Conservation (phyloP, 2,329 filamentous ascomycete genomes). For the Pseudogymnoascus sp. region DNA sequence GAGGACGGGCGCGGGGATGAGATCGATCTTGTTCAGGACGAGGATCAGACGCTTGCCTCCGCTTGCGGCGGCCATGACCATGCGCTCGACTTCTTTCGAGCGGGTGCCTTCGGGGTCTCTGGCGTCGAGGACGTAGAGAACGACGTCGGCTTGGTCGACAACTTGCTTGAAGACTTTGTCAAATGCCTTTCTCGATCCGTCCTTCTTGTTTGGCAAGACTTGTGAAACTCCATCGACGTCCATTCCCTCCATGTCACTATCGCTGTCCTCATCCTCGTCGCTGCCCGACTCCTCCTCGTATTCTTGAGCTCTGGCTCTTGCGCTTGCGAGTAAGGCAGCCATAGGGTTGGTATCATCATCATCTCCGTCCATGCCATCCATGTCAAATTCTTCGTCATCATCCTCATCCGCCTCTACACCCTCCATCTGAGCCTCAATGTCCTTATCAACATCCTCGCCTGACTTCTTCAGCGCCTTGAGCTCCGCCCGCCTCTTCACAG, state of each 20-base stretch:
- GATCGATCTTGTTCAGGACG: conserved; percentile 91
- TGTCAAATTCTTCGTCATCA: conserved; percentile 41
- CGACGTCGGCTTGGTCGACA: conserved; percentile 78
- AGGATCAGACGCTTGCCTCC: conserved; percentile 84
- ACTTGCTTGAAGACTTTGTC: conserved; percentile 96
- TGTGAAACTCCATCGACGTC: conserved; percentile 43
- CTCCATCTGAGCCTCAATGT: conserved; percentile 36
- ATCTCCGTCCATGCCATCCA: conserved; percentile 47
- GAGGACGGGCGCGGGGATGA: conserved; percentile 73
- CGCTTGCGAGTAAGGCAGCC: conserved; percentile 83
- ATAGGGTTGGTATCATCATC: conserved; percentile 71
- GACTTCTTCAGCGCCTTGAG: conserved; percentile 55
- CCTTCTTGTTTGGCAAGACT: conserved; percentile 43
- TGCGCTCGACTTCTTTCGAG: conserved; percentile 82
- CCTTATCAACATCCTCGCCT: conserved; percentile 35
- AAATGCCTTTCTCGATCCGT: conserved; percentile 74
- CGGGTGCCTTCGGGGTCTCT: conserved; percentile 85
- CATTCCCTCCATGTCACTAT: conserved; percentile 36
- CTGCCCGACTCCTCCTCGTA: conserved; percentile 49
- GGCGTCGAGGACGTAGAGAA: conserved; percentile 88
- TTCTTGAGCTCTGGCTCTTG: conserved; percentile 65
- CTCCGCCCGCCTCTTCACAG: conserved; percentile 60
- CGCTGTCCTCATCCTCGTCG: conserved; percentile 49
- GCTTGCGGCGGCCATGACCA: conserved; percentile 78
- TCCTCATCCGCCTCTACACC: conserved; percentile 38